A percentile compares a stretch with the other conserved stretches of the same genome.
phyloP scores from a whole-genome alignment of 1,139 yeast species.

The Suzukiozyma palmioleophila region DNA sequence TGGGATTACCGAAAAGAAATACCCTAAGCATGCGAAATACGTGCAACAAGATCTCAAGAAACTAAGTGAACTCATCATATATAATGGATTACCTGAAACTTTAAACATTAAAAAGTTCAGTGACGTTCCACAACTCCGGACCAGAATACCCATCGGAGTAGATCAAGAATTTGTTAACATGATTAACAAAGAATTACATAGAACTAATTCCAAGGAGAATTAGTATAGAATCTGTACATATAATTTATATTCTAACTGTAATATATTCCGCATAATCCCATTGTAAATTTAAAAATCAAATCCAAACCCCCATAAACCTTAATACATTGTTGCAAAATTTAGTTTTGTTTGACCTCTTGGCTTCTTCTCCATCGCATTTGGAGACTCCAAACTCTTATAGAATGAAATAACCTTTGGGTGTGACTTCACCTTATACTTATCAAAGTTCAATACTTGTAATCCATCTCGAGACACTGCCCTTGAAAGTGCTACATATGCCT shows the following conservation, averaged over 20 bases:
- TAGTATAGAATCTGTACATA: slow-evolving; percentile 5
- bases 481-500: slow-evolving; percentile 89
- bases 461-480: slow-evolving; percentile 81
- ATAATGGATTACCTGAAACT: slow-evolving; percentile 1
- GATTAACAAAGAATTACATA: slow-evolving; percentile 1
- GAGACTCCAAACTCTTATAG: slow-evolving; percentile 36
- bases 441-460: slow-evolving; percentile 70
- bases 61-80: slow-evolving; percentile 7
- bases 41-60: slow-evolving; percentile 12
- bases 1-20: neutral
- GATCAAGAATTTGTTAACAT: neutral
- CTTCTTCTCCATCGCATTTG: slow-evolving; percentile 11
- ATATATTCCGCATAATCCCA: slow-evolving; percentile 1
- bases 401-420: slow-evolving; percentile 61
- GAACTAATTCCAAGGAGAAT: neutral
- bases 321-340: neutral
- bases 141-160: slow-evolving; percentile 1
- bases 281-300: neutral
- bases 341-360: slow-evolving; percentile 4
- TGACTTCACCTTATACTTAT: slow-evolving; percentile 51
- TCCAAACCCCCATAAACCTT: slow-evolving; percentile 1
- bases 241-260: slow-evolving; percentile 4
- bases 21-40: slow-evolving; percentile 11
- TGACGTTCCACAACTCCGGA: slow-evolving; percentile 1
- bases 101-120: neutral